Conservation (phyloP, 257 asterid species). For the Petunia secreta region DNA sequence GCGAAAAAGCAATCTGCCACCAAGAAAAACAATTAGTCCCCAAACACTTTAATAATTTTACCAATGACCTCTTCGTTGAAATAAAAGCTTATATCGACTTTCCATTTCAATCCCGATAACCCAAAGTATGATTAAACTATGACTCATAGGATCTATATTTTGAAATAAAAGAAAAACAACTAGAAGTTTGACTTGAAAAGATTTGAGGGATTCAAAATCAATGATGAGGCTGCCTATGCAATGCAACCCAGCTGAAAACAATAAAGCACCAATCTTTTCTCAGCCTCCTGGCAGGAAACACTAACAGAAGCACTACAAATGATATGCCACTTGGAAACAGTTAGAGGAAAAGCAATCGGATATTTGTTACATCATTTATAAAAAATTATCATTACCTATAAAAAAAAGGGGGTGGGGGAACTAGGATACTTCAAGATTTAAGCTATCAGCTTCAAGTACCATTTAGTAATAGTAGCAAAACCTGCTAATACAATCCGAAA, state of each 20-base stretch:
- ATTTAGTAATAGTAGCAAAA: not conserved
- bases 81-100: not conserved
- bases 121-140: slow-evolving; percentile 8
- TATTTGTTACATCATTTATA: too few relatives aligned
- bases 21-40: slow-evolving; percentile 22
- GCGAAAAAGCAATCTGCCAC: slow-evolving; percentile 89
- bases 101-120: not conserved
- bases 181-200: not conserved
- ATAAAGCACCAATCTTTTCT: slow-evolving; percentile 1
- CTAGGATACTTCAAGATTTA: not conserved
- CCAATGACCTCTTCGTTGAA: not conserved
- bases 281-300: slow-evolving; percentile 18
- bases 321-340: not conserved
- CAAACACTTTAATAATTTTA: not conserved
- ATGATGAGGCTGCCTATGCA: not conserved
- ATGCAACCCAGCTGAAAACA: not conserved
- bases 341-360: not conserved
- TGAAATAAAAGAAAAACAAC: not conserved
- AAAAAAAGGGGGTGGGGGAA: too few relatives aligned
- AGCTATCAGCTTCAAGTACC: not conserved
- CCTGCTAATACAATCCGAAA: not conserved
- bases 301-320: not conserved
- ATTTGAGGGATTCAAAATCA: slow-evolving; percentile 14
- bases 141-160: not conserved
- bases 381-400: too few relatives aligned